These are phyloP conservation scores for Fusarium pseudonygamai DNA, from an alignment of 2,329 filamentous ascomycete species.

Conservation along the genomic window DNA sequence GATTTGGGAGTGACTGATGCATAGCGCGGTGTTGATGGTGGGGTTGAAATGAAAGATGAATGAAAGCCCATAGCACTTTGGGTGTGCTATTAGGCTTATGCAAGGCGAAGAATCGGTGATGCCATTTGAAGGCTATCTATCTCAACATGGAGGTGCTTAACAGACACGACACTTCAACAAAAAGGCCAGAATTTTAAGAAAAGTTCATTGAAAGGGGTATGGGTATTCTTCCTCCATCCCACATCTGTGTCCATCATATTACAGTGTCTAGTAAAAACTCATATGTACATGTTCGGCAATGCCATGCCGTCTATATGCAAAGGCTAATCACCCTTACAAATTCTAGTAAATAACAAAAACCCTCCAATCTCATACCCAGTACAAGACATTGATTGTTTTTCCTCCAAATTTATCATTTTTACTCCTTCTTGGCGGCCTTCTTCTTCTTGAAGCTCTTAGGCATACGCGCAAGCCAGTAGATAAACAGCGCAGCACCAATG, in stretches of 20 bases:
- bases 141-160: background rate
- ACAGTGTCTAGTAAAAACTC: constrained; percentile 31
- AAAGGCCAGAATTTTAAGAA: background rate
- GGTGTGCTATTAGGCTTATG: background rate
- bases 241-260: constrained; percentile 26
- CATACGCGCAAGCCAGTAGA: constrained; percentile 66
- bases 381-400: background rate
- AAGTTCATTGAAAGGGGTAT: constrained; percentile 29
- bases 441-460: constrained; percentile 52
- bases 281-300: constrained; percentile 27
- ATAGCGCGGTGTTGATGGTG: constrained; percentile 30
- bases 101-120: background rate
- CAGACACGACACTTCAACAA: background rate
- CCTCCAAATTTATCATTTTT: background rate
- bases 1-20: background rate
- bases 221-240: constrained; percentile 26
- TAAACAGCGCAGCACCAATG: constrained; percentile 60
- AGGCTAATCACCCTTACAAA: constrained; percentile 4
- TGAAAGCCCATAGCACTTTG: background rate
- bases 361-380: constrained; percentile 10
- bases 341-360: constrained; percentile 8
- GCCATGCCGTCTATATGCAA: constrained; percentile 29
- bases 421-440: constrained; percentile 41
- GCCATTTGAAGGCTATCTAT: background rate
- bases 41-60: constrained; percentile 9